These are phyloP conservation scores for Fonsecaea nubica DNA, from an alignment of 2,329 filamentous ascomycete genomes.

Conservation along the genomic window DNA sequence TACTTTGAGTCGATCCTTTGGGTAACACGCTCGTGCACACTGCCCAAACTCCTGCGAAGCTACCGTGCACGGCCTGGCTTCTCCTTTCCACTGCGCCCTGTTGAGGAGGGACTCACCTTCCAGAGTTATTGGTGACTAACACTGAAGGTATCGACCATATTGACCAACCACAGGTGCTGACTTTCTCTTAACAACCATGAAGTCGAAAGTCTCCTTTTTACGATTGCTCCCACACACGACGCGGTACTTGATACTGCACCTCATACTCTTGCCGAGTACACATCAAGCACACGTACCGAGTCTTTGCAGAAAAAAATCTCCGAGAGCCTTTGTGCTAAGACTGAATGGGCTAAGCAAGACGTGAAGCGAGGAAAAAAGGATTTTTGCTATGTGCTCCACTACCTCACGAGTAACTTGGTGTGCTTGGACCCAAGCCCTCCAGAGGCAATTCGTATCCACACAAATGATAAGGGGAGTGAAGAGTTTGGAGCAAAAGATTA, in stretches of 20 bases:
- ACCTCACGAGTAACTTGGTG: background rate
- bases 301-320: slow-evolving; percentile 6
- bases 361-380: background rate
- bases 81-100: background rate
- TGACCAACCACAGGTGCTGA: too few species aligned
- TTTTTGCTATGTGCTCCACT: too few species aligned
- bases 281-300: too few species aligned
- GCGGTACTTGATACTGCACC: slow-evolving; percentile 1
- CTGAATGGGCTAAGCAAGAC: background rate
- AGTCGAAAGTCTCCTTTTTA: background rate
- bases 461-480: background rate
- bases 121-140: background rate
- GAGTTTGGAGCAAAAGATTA: background rate
- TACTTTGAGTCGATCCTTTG: too few species aligned
- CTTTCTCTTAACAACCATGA: background rate
- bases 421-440: slow-evolving; percentile 6
- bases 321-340: slow-evolving; percentile 7
- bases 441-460: slow-evolving; percentile 9
- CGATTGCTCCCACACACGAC: background rate
- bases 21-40: too few species aligned
- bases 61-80: background rate
- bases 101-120: background rate
- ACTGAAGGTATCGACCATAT: too few species aligned
- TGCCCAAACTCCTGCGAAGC: too few species aligned
- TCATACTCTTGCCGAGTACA: background rate